A percentile compares a stretch with the other conserved stretches of the same genome.
Evolutionary conservation across 2,329 filamentous ascomycete genomes (phyloP).

Genomic region (Helotiales sp.): DNA sequence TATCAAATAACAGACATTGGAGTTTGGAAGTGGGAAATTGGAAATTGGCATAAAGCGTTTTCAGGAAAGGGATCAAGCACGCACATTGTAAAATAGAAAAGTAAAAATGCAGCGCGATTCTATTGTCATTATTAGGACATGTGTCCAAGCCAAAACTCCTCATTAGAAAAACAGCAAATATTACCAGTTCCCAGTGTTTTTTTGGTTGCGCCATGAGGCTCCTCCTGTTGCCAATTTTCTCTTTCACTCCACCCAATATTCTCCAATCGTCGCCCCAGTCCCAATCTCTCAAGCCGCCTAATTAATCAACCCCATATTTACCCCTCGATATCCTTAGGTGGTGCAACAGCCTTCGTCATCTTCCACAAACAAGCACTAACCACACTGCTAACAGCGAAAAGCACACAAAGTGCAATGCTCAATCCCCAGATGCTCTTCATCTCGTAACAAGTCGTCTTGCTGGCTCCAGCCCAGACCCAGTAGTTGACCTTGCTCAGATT

Average conservation of each 20-base stretch:
- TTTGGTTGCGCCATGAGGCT: constrained; percentile 15
- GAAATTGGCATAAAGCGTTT: background rate
- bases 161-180: constrained; percentile 9
- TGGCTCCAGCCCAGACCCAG: constrained; percentile 50
- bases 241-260: background rate
- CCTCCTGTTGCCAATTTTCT: constrained; percentile 5
- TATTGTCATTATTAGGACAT: constrained; percentile 21
- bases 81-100: background rate
- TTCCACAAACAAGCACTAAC: constrained; percentile 60
- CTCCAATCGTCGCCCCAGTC: background rate
- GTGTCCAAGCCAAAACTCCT: constrained; percentile 18
- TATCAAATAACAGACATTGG: no score
- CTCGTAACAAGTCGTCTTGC: constrained; percentile 71
- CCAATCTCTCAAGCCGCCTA: background rate
- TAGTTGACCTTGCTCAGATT: constrained; percentile 45
- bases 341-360: constrained; percentile 16
- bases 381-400: constrained; percentile 65
- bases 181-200: constrained; percentile 13
- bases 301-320: background rate
- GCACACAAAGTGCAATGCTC: constrained; percentile 72
- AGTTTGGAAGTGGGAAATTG: background rate
- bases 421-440: constrained; percentile 88
- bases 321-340: constrained; percentile 26
- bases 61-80: background rate
- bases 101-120: constrained; percentile 6